These are phyloP conservation scores for Wallacemonas sp. DNA, from an alignment of 208 protist species.

Conservation along the genomic window DNA sequence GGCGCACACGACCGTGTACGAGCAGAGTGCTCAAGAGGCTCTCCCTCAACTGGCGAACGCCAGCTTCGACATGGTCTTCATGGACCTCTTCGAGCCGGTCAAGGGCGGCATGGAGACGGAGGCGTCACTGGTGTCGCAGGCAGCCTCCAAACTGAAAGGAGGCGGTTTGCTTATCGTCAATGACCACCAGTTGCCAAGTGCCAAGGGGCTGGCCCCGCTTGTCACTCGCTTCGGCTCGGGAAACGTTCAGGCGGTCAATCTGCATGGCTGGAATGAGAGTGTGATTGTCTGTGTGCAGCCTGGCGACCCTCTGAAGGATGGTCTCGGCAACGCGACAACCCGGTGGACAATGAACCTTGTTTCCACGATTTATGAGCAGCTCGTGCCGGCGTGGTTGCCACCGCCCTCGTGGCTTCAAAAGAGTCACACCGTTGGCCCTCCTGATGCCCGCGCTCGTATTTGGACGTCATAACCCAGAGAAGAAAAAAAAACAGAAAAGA, in stretches of 20 bases:
- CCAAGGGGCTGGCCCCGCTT: constrained; percentile 33
- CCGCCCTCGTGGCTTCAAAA: constrained; percentile 35
- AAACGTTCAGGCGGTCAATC: constrained; percentile 70
- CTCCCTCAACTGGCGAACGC: constrained; percentile 11
- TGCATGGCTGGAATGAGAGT: constrained; percentile 79
- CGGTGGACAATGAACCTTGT: constrained; percentile 12
- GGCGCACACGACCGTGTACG: constrained; percentile 37
- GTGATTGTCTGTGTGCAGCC: constrained; percentile 56
- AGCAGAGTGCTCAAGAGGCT: constrained; percentile 27
- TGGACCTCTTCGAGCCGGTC: constrained; percentile 82
- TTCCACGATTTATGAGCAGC: constrained; percentile 33
- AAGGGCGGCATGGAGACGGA: constrained; percentile 53
- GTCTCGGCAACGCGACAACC: constrained; percentile 14
- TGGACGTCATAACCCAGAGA: constrained; percentile 25
- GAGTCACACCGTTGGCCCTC: constrained; percentile 9
- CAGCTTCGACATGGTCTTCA: constrained; percentile 62
- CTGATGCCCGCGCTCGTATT: constrained; percentile 16
- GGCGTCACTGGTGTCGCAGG: constrained; percentile 28
- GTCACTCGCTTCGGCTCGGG: constrained; percentile 41
- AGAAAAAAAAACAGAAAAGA: background rate
- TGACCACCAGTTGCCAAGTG: constrained; percentile 63
- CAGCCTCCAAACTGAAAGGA: constrained; percentile 31
- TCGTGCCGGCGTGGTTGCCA: constrained; percentile 42
- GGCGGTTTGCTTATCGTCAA: constrained; percentile 75
- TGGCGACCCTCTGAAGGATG: constrained; percentile 24